Percentiles rank a stretch among this genome's conserved stretches.
These are phyloP conservation scores for Syzygium syzygioides DNA, from an alignment of 441 rosid genomes.

Conservation along the genomic window DNA sequence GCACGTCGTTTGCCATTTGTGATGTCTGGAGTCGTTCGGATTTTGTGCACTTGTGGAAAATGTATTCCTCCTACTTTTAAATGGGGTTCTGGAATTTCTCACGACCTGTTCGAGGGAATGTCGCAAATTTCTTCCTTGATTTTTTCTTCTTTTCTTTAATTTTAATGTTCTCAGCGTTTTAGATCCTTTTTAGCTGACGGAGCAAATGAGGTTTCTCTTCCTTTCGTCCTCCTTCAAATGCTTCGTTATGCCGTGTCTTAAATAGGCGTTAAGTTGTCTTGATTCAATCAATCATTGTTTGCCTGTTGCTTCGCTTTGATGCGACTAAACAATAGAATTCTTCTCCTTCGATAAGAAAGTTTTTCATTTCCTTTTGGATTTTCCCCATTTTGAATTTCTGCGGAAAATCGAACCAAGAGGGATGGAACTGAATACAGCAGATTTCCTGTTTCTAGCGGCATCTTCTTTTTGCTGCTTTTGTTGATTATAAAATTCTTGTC, in stretches of 20 bases:
- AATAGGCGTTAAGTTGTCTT: background rate
- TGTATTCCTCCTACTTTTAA: background rate
- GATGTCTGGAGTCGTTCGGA: background rate
- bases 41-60: background rate
- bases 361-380: slow-evolving; percentile 8
- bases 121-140: slow-evolving; percentile 7
- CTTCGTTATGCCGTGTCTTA: background rate
- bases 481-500: background rate
- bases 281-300: background rate
- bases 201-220: background rate
- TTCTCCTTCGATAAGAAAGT: background rate
- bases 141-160: background rate
- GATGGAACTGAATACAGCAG: background rate
- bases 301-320: background rate
- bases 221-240: background rate
- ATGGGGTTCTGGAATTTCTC: background rate
- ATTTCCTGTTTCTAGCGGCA: background rate
- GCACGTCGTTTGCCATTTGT: slow-evolving; percentile 30
- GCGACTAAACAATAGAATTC: background rate
- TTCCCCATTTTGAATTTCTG: slow-evolving; percentile 1
- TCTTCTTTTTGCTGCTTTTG: background rate
- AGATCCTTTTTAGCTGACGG: slow-evolving; percentile 2
- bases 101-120: slow-evolving; percentile 12
- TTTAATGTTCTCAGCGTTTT: background rate
- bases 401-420: slow-evolving; percentile 18